phyloP scores from a whole-genome alignment of 257 asterid genomes.

The Penstemon newberryi region DNA sequence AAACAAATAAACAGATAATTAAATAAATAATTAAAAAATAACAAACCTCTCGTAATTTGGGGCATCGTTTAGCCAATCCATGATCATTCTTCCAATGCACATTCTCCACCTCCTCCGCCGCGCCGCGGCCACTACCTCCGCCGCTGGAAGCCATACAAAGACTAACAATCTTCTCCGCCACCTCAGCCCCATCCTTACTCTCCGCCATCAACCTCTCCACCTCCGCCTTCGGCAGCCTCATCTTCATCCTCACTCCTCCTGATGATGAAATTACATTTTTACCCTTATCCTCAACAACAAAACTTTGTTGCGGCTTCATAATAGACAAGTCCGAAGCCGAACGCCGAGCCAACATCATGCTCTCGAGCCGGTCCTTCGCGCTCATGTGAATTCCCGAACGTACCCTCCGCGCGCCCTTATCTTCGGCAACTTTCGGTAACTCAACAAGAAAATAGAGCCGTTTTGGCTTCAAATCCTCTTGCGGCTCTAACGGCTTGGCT shows the following conservation, averaged over 20 bases:
- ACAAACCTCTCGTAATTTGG: slow-evolving; percentile 66
- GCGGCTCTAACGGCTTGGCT: slow-evolving; percentile 82
- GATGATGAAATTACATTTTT: background rate
- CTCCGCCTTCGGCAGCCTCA: slow-evolving; percentile 76
- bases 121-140: slow-evolving; percentile 21
- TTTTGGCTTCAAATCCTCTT: slow-evolving; percentile 65
- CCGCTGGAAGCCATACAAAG: slow-evolving; percentile 46
- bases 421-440: slow-evolving; percentile 60
- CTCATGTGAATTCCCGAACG: slow-evolving; percentile 90
- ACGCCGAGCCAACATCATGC: slow-evolving; percentile 75
- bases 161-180: slow-evolving; percentile 57
- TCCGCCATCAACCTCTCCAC: slow-evolving; percentile 77
- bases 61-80: slow-evolving; percentile 31
- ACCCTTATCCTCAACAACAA: slow-evolving; percentile 25
- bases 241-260: slow-evolving; percentile 51
- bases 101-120: slow-evolving; percentile 21
- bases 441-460: slow-evolving; percentile 77
- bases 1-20: too few relatives aligned
- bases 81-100: slow-evolving; percentile 25
- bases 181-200: slow-evolving; percentile 60
- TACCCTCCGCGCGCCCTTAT: slow-evolving; percentile 58
- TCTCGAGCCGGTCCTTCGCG: slow-evolving; percentile 93
- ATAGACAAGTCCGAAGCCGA: slow-evolving; percentile 71
- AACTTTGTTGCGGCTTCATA: slow-evolving; percentile 53
- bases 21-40: background rate